Percentiles rank a stretch among this genome's conserved stretches.
Evolutionary conservation across 306 rosid species (phyloP).

Genomic region (Cucurbita argyrosperma): DNA sequence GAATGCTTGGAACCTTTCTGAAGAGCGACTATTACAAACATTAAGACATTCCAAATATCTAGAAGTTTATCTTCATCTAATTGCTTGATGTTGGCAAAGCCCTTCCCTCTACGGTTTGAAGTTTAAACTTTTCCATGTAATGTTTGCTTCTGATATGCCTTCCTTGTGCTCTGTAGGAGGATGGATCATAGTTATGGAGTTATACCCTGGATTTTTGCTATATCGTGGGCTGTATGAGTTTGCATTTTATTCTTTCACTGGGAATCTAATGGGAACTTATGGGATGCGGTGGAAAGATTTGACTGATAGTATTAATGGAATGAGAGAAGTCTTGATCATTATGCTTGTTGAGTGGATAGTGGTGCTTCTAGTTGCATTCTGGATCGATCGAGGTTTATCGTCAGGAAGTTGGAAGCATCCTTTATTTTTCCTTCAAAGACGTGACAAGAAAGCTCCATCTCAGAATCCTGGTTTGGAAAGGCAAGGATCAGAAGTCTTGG

Average conservation of each 20-base stretch:
- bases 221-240: slow-evolving; percentile 76
- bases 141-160: neutral
- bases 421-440: slow-evolving; percentile 27
- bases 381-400: slow-evolving; percentile 37
- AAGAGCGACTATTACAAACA: neutral
- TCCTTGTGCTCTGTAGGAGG: slow-evolving; percentile 24
- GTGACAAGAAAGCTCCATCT: slow-evolving; percentile 26
- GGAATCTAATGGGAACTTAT: slow-evolving; percentile 31
- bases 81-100: slow-evolving; percentile 1
- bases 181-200: slow-evolving; percentile 51
- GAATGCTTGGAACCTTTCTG: neutral
- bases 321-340: slow-evolving; percentile 54
- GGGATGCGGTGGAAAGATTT: slow-evolving; percentile 77
- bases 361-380: slow-evolving; percentile 40
- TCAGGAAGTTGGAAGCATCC: slow-evolving; percentile 45
- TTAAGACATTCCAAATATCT: neutral
- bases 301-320: slow-evolving; percentile 42
- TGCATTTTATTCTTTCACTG: slow-evolving; percentile 29
- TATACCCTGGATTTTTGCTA: slow-evolving; percentile 71
- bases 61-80: neutral
- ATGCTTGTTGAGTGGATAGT: slow-evolving; percentile 62
- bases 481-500: slow-evolving; percentile 41
- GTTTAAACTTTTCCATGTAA: neutral
- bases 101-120: neutral
- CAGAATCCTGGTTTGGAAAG: slow-evolving; percentile 26